Base-by-base conservation (phyloP, 768 basidiomycete genomes). In the Amanita molliuscula region DNA sequence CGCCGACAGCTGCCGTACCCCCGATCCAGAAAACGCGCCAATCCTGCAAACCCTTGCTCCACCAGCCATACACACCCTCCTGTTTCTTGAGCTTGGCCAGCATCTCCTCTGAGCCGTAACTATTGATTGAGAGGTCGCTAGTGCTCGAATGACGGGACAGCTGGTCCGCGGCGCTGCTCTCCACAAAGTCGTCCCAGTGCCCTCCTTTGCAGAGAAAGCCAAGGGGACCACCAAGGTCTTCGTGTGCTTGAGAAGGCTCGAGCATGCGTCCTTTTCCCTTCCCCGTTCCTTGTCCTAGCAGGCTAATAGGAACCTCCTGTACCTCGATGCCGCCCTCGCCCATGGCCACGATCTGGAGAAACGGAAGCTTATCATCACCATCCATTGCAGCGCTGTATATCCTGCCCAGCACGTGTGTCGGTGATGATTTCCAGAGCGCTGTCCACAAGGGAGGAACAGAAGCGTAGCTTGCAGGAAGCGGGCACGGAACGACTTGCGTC, bases 1-100 rank as follows among this genome's bases (percentile, higher is more conserved):
- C 41, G 28, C 36, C 41, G 18, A 10, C 16, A 11, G 31, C 3
- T 23, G 18, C 18, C 56, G 67, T 67, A 18, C 85, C 85, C 0
- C 88, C 88, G 8, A 89, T 65, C 88, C 88, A 92, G 59, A 91
- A 81, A 10, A 91, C 76, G 18, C 88, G 70, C 76, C 81, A 92
- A 58, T 92, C 88, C 48, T 80, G 77, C 3, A 70, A 54, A 13
- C 82, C 88, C 58, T 82, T 88, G 56, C 78, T 67, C 64, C 79
- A 73, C 88, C 88, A 90, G 0, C 77, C 88, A 61, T 91, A 92
- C 4, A 84, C 64, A 5, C 88, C 88, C 51, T 82, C 72, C 50
- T 81, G 78, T 18, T 64, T 65, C 57, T 70, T 72, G 60, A 79
- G 59, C 56, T 66, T 61, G 23, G 65, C 67, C 1, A 64, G 51